These are phyloP conservation scores for Aspergillus sp. DNA, from an alignment of 2,329 filamentous ascomycete genomes.

Conservation along the genomic window DNA sequence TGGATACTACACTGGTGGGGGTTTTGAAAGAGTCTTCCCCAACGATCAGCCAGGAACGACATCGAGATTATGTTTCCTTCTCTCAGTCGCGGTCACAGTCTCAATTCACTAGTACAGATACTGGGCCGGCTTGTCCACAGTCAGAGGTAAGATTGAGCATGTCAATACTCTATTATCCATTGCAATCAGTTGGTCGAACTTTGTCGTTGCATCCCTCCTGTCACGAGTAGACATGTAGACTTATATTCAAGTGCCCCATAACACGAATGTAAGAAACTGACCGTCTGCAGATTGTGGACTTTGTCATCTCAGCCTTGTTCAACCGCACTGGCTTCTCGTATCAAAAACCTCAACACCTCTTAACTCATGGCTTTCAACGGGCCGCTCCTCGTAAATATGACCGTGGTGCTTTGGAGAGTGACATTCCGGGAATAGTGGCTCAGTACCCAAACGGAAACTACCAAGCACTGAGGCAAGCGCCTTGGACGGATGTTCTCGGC, in stretches of 20 bases:
- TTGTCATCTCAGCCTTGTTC: conserved; percentile 73
- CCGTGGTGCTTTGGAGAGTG: conserved; percentile 30
- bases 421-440: conserved; percentile 62
- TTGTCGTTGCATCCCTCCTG: no score
- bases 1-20: conserved; percentile 69
- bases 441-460: conserved; percentile 67
- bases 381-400: conserved; percentile 11
- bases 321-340: conserved; percentile 46
- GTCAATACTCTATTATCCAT: no score
- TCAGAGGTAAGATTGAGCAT: conserved; percentile 49
- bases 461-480: conserved; percentile 59
- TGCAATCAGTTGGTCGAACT: no score
- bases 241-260: background rate
- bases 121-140: conserved; percentile 50
- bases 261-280: background rate
- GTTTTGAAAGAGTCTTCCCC: conserved; percentile 31
- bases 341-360: conserved; percentile 63
- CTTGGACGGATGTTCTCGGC: conserved; percentile 72
- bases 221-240: no score
- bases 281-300: conserved; percentile 63
- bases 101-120: conserved; percentile 29
- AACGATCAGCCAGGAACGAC: conserved; percentile 34
- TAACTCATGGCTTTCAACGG: conserved; percentile 77
- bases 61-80: conserved; percentile 56
- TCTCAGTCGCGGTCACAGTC: conserved; percentile 54